Percentiles rank a stretch among this genome's conserved stretches.
These are phyloP conservation scores for Diplotaxis tenuifolia DNA, from an alignment of 345 rosid genomes.

Conservation along the genomic window DNA sequence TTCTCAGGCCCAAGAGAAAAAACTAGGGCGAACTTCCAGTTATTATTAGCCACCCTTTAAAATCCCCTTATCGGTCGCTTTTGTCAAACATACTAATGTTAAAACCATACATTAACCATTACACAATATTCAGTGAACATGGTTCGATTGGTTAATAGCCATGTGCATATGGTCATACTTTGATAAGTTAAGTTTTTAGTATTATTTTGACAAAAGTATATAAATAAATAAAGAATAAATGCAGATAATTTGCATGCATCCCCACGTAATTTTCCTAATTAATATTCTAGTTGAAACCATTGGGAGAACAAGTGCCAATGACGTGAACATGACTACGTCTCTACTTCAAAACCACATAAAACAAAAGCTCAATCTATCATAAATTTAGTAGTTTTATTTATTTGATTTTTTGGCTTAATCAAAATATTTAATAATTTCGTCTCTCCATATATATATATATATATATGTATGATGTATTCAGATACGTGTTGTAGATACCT, in stretches of 20 bases:
- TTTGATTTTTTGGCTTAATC: not conserved
- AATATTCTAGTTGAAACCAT: not conserved
- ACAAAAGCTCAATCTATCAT: not conserved
- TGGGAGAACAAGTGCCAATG: not conserved
- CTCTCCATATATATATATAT: no score
- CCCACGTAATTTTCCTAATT: not conserved
- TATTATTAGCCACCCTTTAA: no score
- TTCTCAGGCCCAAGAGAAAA: no score
- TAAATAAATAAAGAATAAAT: not conserved
- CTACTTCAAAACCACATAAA: not conserved
- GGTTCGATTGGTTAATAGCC: not conserved
- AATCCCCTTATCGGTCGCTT: no score
- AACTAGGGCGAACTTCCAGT: no score
- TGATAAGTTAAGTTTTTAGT: not conserved
- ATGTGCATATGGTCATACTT: not conserved
- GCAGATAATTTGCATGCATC: not conserved
- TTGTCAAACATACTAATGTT: not conserved
- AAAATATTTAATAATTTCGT: not conserved
- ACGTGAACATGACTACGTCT: conserved; percentile 8
- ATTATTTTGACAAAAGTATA: not conserved
- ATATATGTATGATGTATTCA: not conserved
- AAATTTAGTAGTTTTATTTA: not conserved
- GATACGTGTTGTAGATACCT: not conserved
- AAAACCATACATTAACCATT: not conserved
- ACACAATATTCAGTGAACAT: not conserved